Base-by-base conservation (phyloP, 192 early-diverging fungal species). In the Dispira simplex region DNA sequence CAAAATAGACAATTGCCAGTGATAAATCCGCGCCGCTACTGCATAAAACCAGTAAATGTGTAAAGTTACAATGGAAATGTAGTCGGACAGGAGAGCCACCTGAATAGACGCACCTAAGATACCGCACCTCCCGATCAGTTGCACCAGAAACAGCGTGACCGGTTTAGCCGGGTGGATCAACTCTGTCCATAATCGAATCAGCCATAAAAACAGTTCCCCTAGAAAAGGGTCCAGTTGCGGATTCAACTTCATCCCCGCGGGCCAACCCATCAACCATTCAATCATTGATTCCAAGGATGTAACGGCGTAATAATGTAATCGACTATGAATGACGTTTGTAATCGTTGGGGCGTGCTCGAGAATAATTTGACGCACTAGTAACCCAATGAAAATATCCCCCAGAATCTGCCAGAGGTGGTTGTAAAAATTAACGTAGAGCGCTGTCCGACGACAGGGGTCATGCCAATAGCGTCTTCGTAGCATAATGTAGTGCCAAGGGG, bases 1-100 rank as follows among this genome's bases (percentile, higher is more conserved):
- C 0, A 99, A 77, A 8, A 84, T 86, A 0, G 79, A 77, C 44
- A 95, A 72, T 66, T 93, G 90, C 95, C 93, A 97, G 67, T 90
- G 82, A 68, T 95, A 97, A 21, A 99, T 90, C 23, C 86, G 84
- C 0, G 88, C 87, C 0, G 94, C 90, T 0, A 99, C 88, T 72
- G 88, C 84, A 63, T 99, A 98, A 73, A 98, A 98, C 72, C 92
- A 81, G 66, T 96, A 92, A 32, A 97, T 81, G 68, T 99, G 95
- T 16, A 97, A 55, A 0, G 97, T 96, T 46, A 84, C 74, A 43
- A 97, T 78, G 0, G 90, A 76, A 26, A 97, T 64, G 14, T 93
- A 73, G 64, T 99, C 97, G 0, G 87, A 88, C 14, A 89, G 68
- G 0, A 99, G 71, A 9, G 90, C 83, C 21, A 98, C 70, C 46